Conservation (phyloP, 805 yeast genomes). For the Kuraishia cidri region DNA sequence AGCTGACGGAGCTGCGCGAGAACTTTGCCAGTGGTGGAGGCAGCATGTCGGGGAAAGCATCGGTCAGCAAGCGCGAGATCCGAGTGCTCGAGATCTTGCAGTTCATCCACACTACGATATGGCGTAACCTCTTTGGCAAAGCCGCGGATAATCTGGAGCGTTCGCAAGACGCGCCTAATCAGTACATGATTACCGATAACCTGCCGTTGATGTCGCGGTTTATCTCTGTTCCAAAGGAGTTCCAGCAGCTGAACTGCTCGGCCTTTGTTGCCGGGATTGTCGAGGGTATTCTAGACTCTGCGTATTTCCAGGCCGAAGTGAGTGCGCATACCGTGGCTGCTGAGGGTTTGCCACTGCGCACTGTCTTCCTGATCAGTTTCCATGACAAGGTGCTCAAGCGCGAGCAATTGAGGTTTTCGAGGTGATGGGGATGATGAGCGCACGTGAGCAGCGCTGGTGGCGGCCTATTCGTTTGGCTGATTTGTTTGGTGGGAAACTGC, state of each 20-base stretch:
- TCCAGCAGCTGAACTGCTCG: conserved; percentile 67
- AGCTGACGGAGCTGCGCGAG: conserved; percentile 59
- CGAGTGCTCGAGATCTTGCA: conserved; percentile 68
- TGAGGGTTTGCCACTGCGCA: conserved; percentile 49
- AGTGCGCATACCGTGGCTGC: conserved; percentile 75
- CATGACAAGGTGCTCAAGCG: conserved; percentile 47
- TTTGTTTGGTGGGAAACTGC: no score
- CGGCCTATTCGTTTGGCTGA: no score
- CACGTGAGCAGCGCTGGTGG: no score
- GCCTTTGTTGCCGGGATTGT: conserved; percentile 81
- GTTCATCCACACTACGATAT: conserved; percentile 62
- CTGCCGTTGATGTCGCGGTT: conserved; percentile 63
- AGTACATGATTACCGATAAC: conserved; percentile 73
- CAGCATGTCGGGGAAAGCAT: conserved; percentile 49
- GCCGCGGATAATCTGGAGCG: conserved; percentile 41
- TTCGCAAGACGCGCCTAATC: conserved; percentile 50
- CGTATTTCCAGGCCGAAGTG: conserved; percentile 66
- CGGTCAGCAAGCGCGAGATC: conserved; percentile 54
- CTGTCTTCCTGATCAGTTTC: conserved; percentile 71
- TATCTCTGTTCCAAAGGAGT: conserved; percentile 72
- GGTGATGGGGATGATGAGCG: no score
- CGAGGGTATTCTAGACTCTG: conserved; percentile 72
- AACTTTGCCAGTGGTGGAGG: conserved; percentile 31
- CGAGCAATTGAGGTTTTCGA: conserved; percentile 35
- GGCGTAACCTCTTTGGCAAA: conserved; percentile 71